Base-by-base conservation (phyloP, 495 filamentous ascomycete genomes). In the Sphaerosporella brunnea region DNA sequence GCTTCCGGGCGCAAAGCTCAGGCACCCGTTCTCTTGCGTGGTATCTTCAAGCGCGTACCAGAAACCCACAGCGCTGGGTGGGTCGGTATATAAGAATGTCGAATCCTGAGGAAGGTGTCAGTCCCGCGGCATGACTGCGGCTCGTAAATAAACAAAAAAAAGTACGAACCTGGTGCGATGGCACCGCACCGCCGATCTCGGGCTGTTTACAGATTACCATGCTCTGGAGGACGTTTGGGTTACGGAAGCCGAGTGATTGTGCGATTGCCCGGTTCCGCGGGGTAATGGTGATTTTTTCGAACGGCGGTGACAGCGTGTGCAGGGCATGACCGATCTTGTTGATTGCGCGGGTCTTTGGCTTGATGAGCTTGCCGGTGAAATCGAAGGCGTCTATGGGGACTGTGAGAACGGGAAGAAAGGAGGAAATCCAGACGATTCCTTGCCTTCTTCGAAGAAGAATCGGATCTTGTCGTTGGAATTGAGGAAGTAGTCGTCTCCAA, bases 151-250 rank as follows among this genome's bases (percentile, higher is more conserved):
- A n/a, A n/a, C n/a, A n/a, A n/a, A n/a, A n/a, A n/a, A n/a, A n/a
- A 10, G 85, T 84, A 43, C 72, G 80, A 64, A 96, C 90, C 61
- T 92, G 87, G 62, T 97, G 90, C 13, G 81, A 70, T 2, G 74
- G 82, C 30, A 95, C 90, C 0, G 77, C 75, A 13, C 81, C 90
- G 19, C 90, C 90, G 28, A 97, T 96, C 61, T 86, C 82, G 5
- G 90, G 88, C 64, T 95, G 90, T 61, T 97, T 97, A 72, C 84
- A 93, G 52, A 97, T 97, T 5, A 95, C 72, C 90, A 97, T 97
- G 55, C 80, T 86, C 68, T 97, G 90, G 49, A 97, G 68, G 1
- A 81, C 71, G 28, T 68, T 65, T 0, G 90, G 85, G 57, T 90
- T 78, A 0, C 45, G 48, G 64, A 93, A 94, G 0, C 78, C 76